These are phyloP conservation scores for Hirsutella rhossiliensis DNA, from an alignment of 2,329 filamentous ascomycete species.

Conservation along the genomic window DNA sequence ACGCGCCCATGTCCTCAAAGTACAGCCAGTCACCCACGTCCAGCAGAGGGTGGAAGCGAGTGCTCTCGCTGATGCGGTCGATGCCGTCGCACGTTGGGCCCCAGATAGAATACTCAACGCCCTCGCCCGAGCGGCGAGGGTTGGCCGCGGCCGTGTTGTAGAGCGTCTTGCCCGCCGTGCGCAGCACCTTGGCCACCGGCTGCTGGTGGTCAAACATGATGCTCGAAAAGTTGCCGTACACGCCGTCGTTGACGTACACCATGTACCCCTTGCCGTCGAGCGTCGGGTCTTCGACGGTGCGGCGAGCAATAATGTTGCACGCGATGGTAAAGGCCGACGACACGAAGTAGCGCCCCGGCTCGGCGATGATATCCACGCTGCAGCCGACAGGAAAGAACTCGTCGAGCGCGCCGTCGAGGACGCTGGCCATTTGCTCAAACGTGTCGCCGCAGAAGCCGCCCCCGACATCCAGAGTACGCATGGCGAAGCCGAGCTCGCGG, in stretches of 20 bases:
- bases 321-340: slow-evolving; percentile 88
- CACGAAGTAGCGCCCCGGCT: slow-evolving; percentile 95
- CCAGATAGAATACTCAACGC: slow-evolving; percentile 89
- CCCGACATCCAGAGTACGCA: slow-evolving; percentile 86
- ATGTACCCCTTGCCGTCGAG: slow-evolving; percentile 68
- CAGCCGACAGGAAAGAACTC: slow-evolving; percentile 68
- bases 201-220: slow-evolving; percentile 99
- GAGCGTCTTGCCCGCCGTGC: slow-evolving; percentile 42
- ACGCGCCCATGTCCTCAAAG: slow-evolving; percentile 97
- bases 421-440: slow-evolving; percentile 80
- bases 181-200: slow-evolving; percentile 72
- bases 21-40: slow-evolving; percentile 97
- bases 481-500: slow-evolving; percentile 58
- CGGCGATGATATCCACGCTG: slow-evolving; percentile 77
- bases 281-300: slow-evolving; percentile 65
- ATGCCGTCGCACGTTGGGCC: slow-evolving; percentile 97
- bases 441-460: slow-evolving; percentile 86
- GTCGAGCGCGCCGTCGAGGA: slow-evolving; percentile 70
- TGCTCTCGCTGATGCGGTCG: slow-evolving; percentile 79
- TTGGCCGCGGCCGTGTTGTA: slow-evolving; percentile 44
- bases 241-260: slow-evolving; percentile 94
- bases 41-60: slow-evolving; percentile 62
- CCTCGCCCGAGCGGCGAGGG: slow-evolving; percentile 31
- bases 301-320: slow-evolving; percentile 90
- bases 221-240: slow-evolving; percentile 97